Conservation (phyloP, 2,329 filamentous ascomycete species). For the Fusarium sp. region DNA sequence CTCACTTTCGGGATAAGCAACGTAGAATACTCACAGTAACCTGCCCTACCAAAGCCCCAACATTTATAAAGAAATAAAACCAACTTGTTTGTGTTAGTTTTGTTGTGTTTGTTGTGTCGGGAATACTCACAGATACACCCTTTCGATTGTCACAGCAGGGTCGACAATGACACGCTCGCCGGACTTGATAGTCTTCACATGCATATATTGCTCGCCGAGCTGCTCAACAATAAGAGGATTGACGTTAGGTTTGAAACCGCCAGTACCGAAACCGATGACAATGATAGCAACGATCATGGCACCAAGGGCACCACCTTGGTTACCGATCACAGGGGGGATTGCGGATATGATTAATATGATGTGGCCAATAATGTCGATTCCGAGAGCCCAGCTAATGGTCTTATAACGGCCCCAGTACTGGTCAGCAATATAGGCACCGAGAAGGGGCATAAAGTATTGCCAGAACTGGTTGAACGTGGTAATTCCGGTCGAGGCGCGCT, state of each 20-base stretch:
- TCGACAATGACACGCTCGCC: constrained; percentile 73
- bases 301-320: constrained; percentile 63
- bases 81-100: constrained; percentile 55
- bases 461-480: constrained; percentile 64
- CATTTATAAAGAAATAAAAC: constrained; percentile 77
- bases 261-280: constrained; percentile 67
- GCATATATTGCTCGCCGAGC: constrained; percentile 62
- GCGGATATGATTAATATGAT: constrained; percentile 71
- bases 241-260: constrained; percentile 80
- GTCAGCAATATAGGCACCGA: constrained; percentile 59
- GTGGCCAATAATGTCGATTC: constrained; percentile 70
- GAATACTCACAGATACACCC: constrained; percentile 57
- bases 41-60: constrained; percentile 70
- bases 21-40: constrained; percentile 54
- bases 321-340: constrained; percentile 67
- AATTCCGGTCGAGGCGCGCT: constrained; percentile 58
- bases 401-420: constrained; percentile 73
- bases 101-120: rapidly evolving
- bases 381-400: constrained; percentile 70
- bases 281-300: constrained; percentile 69
- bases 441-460: constrained; percentile 66
- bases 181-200: constrained; percentile 58
- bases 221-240: constrained; percentile 73
- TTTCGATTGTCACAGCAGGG: constrained; percentile 66
- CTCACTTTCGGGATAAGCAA: background rate